Evolutionary conservation across 2,329 filamentous ascomycete genomes (phyloP).

Genomic region (Aspergillus ochraceus): DNA sequence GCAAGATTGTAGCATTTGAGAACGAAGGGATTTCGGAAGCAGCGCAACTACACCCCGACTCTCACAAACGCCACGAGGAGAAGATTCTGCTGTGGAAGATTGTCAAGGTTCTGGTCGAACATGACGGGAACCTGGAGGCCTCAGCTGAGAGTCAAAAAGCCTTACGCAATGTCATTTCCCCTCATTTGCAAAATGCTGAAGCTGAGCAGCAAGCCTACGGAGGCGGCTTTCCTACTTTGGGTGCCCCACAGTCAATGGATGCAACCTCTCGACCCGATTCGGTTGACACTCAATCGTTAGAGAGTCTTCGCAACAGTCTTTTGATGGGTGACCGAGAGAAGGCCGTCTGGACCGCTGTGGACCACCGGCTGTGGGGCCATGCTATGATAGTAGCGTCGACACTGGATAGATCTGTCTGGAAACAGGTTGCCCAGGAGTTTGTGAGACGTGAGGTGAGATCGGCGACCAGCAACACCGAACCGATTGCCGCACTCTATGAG

Average conservation of each 20-base stretch:
- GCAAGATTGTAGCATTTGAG: constrained; percentile 74
- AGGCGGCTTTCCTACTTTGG: constrained; percentile 26
- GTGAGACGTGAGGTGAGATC: constrained; percentile 91
- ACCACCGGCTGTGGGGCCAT: constrained; percentile 93
- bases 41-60: constrained; percentile 51
- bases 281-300: constrained; percentile 67
- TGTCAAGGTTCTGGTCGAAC: constrained; percentile 75
- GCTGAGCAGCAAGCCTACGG: constrained; percentile 26
- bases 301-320: constrained; percentile 71
- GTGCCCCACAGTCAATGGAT: constrained; percentile 38
- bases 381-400: constrained; percentile 89
- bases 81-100: constrained; percentile 86
- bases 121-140: constrained; percentile 80
- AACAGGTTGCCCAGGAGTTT: constrained; percentile 92
- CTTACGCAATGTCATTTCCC: constrained; percentile 72
- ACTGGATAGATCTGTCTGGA: constrained; percentile 73
- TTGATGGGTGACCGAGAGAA: constrained; percentile 82
- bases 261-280: constrained; percentile 59
- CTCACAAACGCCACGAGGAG: constrained; percentile 71
- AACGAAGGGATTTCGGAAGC: constrained; percentile 46
- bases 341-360: constrained; percentile 89
- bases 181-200: constrained; percentile 47
- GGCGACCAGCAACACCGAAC: constrained; percentile 75
- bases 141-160: constrained; percentile 69
- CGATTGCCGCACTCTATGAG: constrained; percentile 87